Evolutionary conservation across 331 rosid species (phyloP).

Genomic region (Stylosanthes scabra): DNA sequence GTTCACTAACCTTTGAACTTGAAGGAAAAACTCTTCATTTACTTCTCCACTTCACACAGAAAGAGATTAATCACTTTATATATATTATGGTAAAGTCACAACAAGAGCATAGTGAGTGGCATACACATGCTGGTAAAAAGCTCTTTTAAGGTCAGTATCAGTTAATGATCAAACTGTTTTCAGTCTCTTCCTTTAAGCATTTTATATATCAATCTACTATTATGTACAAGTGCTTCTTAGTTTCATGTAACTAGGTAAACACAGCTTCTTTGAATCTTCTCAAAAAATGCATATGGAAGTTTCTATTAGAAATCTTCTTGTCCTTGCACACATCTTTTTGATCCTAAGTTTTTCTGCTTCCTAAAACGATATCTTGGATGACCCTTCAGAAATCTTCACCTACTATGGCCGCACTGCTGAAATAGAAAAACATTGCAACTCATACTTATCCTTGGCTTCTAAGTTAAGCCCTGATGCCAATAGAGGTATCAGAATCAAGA

Average conservation of each 20-base stretch:
- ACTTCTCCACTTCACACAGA: not conserved
- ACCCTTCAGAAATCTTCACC: constrained; percentile 6
- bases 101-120: no score
- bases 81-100: not conserved
- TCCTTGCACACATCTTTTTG: not conserved
- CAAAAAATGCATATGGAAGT: constrained; percentile 13
- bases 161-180: not conserved
- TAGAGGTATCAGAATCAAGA: constrained; percentile 16
- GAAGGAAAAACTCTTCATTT: not conserved
- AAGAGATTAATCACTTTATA: not conserved
- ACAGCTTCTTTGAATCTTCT: not conserved
- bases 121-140: not conserved
- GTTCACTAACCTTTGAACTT: not conserved
- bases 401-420: constrained; percentile 6
- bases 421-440: constrained; percentile 25
- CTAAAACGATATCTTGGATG: constrained; percentile 4
- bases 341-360: constrained; percentile 1
- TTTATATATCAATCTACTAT: not conserved
- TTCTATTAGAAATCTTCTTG: not conserved
- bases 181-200: not conserved
- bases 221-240: not conserved
- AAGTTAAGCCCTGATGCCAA: constrained; percentile 1
- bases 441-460: constrained; percentile 9
- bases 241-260: not conserved
- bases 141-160: constrained; percentile 10